Percentiles rank a stretch among this genome's conserved stretches.
These are phyloP conservation scores for Alternaria ethzedia DNA, from an alignment of 2,329 filamentous ascomycete genomes.

Conservation along the genomic window DNA sequence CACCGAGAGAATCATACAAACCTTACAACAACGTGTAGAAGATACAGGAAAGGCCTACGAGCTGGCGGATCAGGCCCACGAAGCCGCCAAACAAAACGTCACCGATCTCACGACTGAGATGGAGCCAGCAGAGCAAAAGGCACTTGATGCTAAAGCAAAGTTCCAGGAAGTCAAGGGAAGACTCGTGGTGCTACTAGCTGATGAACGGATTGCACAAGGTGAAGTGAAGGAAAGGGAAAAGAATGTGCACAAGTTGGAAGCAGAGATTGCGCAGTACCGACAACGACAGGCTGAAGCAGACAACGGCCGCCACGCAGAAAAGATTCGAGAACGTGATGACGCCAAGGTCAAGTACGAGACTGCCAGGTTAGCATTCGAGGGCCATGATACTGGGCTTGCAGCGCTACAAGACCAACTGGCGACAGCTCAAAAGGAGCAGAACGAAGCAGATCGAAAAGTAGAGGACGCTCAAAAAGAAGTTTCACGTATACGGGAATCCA, in stretches of 20 bases:
- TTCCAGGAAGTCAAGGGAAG: constrained; percentile 62
- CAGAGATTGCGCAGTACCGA: constrained; percentile 62
- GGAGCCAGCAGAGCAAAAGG: constrained; percentile 55
- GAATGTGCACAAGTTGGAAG: constrained; percentile 50
- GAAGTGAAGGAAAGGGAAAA: constrained; percentile 62
- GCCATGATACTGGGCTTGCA: constrained; percentile 48
- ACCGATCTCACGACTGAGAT: constrained; percentile 45
- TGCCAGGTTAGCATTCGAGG: constrained; percentile 52
- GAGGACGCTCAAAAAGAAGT: constrained; percentile 57
- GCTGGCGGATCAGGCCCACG: constrained; percentile 50
- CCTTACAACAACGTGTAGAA: constrained; percentile 54
- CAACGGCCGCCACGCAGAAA: constrained; percentile 71
- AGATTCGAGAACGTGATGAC: constrained; percentile 64
- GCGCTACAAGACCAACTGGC: constrained; percentile 47
- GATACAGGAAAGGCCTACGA: constrained; percentile 52
- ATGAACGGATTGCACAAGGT: constrained; percentile 70
- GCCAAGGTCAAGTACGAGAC: constrained; percentile 60
- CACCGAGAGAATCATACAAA: constrained; percentile 57
- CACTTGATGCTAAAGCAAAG: constrained; percentile 58
- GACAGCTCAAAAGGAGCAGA: constrained; percentile 35
- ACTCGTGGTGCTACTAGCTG: constrained; percentile 57
- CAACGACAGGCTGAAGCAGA: constrained; percentile 66
- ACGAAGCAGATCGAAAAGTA: constrained; percentile 28
- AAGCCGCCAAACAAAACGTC: constrained; percentile 46
- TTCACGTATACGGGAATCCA: constrained; percentile 57